phyloP scores from a whole-genome alignment of 2,329 filamentous ascomycete genomes.

The Cryoendolithus antarcticus region DNA sequence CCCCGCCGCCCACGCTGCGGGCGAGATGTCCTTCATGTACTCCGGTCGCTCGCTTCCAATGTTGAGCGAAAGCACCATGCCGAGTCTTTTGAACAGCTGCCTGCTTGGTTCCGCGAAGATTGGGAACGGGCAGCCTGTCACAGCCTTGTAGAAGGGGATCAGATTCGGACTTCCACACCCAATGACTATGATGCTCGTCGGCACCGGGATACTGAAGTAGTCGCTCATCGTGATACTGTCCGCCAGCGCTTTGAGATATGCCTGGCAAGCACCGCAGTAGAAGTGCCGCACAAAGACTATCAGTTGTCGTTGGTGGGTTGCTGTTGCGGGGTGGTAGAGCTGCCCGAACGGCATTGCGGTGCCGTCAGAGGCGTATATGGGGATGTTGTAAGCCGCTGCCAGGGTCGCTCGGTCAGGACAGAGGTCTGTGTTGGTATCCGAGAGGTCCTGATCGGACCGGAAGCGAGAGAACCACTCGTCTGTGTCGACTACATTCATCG shows the following conservation, averaged over 20 bases:
- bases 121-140: slow-evolving; percentile 25
- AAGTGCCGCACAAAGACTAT: slow-evolving; percentile 30
- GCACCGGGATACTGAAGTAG: slow-evolving; percentile 24
- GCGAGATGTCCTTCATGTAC: slow-evolving; percentile 25
- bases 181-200: slow-evolving; percentile 26
- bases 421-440: slow-evolving; percentile 17
- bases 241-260: slow-evolving; percentile 24
- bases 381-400: slow-evolving; percentile 21
- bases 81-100: slow-evolving; percentile 24
- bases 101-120: slow-evolving; percentile 27
- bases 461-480: slow-evolving; percentile 26
- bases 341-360: slow-evolving; percentile 50
- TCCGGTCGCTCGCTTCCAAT: slow-evolving; percentile 21
- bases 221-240: slow-evolving; percentile 22
- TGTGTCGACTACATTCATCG: slow-evolving; percentile 7
- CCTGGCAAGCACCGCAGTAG: slow-evolving; percentile 30
- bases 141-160: slow-evolving; percentile 24
- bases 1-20: slow-evolving; percentile 18
- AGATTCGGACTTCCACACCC: slow-evolving; percentile 26
- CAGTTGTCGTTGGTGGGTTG: slow-evolving; percentile 25
- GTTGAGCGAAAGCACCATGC: slow-evolving; percentile 23
- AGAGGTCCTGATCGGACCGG: slow-evolving; percentile 18
- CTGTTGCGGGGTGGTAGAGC: slow-evolving; percentile 42
- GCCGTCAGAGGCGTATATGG: slow-evolving; percentile 48
- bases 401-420: slow-evolving; percentile 22